Percentiles rank a stretch among this genome's conserved stretches.
Evolutionary conservation across 345 rosid species (phyloP).

Genomic region (Hibiscus mutabilis): DNA sequence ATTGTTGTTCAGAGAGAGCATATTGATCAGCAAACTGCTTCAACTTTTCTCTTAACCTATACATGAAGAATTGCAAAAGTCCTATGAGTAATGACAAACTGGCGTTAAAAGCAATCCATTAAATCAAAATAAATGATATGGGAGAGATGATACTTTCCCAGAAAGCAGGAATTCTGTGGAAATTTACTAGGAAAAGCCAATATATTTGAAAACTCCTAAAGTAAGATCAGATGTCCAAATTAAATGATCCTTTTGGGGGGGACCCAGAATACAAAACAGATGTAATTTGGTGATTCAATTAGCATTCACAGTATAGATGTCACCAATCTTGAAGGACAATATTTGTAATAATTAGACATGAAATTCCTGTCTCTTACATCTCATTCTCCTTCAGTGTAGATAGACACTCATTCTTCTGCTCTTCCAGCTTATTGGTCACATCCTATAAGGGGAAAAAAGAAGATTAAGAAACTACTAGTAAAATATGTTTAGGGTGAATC

Average conservation of each 20-base stretch:
- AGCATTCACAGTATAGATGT: neutral
- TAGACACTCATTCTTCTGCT: slow-evolving; percentile 80
- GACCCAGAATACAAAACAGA: neutral
- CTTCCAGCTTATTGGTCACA: slow-evolving; percentile 79
- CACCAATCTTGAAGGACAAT: neutral
- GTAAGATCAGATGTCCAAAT: neutral
- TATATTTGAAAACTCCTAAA: neutral
- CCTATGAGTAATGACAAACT: neutral
- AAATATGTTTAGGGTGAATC: neutral
- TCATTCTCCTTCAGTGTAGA: slow-evolving; percentile 88
- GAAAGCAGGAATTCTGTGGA: neutral
- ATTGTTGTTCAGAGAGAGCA: slow-evolving; percentile 72
- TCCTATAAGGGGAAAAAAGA: slow-evolving; percentile 46
- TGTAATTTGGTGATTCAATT: neutral
- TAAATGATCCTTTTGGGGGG: neutral
- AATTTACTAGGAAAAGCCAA: neutral
- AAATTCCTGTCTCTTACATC: slow-evolving; percentile 46
- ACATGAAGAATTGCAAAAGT: neutral
- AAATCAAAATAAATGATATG: neutral
- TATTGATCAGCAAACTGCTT: slow-evolving; percentile 86
- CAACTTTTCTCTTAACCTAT: slow-evolving; percentile 76
- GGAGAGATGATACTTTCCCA: neutral
- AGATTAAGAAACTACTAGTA: neutral
- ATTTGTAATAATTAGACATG: neutral
- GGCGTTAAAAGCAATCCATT: neutral